Evolutionary conservation across 208 protist species (phyloP).

Genomic region (Trypanosoma boissoni): DNA sequence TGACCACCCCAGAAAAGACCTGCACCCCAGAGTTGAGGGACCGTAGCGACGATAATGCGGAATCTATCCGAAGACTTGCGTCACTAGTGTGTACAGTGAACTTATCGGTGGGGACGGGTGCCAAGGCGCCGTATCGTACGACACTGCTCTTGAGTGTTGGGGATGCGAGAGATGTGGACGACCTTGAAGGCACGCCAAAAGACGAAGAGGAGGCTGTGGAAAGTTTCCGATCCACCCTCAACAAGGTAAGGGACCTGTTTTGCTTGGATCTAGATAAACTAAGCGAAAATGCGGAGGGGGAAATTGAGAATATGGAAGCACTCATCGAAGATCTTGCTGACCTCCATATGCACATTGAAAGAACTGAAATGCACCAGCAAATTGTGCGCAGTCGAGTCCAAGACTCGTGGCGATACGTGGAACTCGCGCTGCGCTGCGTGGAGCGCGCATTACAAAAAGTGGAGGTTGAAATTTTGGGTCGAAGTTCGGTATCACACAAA

Average conservation of each 20-base stretch:
- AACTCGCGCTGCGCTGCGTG: slow-evolving; percentile 33
- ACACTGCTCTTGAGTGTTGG: slow-evolving; percentile 13
- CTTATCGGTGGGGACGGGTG: slow-evolving; percentile 6
- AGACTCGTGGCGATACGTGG: slow-evolving; percentile 51
- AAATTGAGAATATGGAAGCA: slow-evolving; percentile 42
- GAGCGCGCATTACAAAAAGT: slow-evolving; percentile 40
- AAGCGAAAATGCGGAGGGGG: slow-evolving; percentile 25
- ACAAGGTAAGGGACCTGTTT: slow-evolving; percentile 28
- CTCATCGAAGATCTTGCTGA: slow-evolving; percentile 51
- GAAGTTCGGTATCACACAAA: slow-evolving; percentile 40
- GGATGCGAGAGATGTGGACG: slow-evolving; percentile 9
- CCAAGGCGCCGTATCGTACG: slow-evolving; percentile 1
- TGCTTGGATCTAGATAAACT: slow-evolving; percentile 45
- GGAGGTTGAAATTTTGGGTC: slow-evolving; percentile 57
- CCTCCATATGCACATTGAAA: slow-evolving; percentile 48
- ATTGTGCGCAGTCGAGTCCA: slow-evolving; percentile 36
- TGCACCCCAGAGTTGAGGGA: too few species aligned
- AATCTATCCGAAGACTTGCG: too few species aligned
- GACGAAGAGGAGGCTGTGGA: slow-evolving; percentile 32
- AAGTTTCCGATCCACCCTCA: slow-evolving; percentile 31
- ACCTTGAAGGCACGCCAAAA: slow-evolving; percentile 24
- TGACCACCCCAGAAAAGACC: slow-evolving; percentile 13
- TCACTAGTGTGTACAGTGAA: slow-evolving; percentile 26
- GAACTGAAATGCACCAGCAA: slow-evolving; percentile 38
- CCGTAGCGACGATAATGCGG: too few species aligned